Base-by-base conservation (phyloP, 768 basidiomycete genomes). In the Phlebiopsis flavidoalba region DNA sequence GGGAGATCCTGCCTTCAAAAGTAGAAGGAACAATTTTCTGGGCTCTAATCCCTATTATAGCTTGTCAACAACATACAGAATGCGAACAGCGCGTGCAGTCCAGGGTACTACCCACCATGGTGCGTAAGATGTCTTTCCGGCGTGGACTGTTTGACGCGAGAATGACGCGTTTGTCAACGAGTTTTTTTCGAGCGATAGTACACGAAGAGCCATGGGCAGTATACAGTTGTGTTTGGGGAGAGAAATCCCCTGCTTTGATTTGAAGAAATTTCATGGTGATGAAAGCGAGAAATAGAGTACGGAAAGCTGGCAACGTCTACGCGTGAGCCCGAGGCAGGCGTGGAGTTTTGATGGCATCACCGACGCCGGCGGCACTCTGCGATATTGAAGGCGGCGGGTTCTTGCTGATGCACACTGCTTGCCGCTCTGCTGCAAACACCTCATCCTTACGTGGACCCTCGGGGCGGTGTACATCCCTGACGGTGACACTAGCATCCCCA, bases 81-180 rank as follows among this genome's bases (percentile, higher is more conserved):
- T 26, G 33, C 43, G 50, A 55, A 45, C 19, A 40, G 36, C 8
- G 31, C 22, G 24, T 31, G 14, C 45, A 26, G 11, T 26, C 21
- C n/a, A 19, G 50, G 40, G 8, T 40, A 7, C 3, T 52, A 81
- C 88, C 69, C 72, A 95, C 93, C 67, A 89, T 83, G 6, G 81
- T 87, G 57, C 78, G 80, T 21, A 98, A 81, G 61, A 96, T 93
- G 58, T 94, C 93, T 68, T 83, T 85, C 67, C 95, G 79, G 65
- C 95, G 80, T 1, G 93, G 91, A 66, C 92, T 95, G 59, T 84
- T 86, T 5, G 94, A 96, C 0, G 95, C 95, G 1, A 98, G 79
- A 2, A 97, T 75, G 51, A 98, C 82, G 3, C 91, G 80, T 70
- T 93, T 95, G 21, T 83, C 85, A 43, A 77, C 70, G 1, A 97